Percentiles rank a stretch among this genome's conserved stretches.
phyloP scores from a whole-genome alignment of 345 rosid species.

The Cochlearia excelsa region DNA sequence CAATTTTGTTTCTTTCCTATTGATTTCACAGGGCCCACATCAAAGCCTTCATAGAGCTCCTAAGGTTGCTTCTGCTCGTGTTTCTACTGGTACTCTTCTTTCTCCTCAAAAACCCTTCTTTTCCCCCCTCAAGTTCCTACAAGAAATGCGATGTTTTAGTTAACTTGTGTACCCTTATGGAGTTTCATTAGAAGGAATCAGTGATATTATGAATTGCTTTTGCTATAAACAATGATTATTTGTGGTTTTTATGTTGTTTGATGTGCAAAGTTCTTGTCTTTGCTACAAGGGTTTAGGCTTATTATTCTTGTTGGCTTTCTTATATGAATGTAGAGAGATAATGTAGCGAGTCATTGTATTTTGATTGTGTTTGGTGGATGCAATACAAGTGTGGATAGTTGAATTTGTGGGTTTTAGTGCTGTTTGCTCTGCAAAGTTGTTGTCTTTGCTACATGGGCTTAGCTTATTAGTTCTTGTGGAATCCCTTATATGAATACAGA shows the following conservation, averaged over 20 bases:
- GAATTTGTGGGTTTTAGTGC: slow-evolving; percentile 7
- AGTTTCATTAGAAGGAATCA: not conserved
- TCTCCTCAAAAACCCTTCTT: slow-evolving; percentile 1
- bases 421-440: slow-evolving; percentile 8
- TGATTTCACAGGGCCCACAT: slow-evolving; percentile 53
- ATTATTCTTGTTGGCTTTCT: not conserved
- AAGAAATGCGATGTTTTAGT: not conserved
- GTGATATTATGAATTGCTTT: not conserved
- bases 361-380: slow-evolving; percentile 27
- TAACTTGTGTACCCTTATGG: not conserved
- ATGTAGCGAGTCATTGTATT: slow-evolving; percentile 12
- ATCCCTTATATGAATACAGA: not conserved
- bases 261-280: slow-evolving; percentile 15
- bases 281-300: not conserved
- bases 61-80: slow-evolving; percentile 41
- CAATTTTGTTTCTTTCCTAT: slow-evolving; percentile 23
- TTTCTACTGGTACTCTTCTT: slow-evolving; percentile 52
- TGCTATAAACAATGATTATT: not conserved
- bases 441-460: slow-evolving; percentile 2
- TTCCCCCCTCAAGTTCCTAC: not conserved
- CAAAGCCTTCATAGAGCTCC: slow-evolving; percentile 48
- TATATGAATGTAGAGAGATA: slow-evolving; percentile 4
- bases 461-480: slow-evolving; percentile 5
- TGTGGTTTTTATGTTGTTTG: not conserved
- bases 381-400: slow-evolving; percentile 35